These are phyloP conservation scores for Penicillium brasilianum DNA, from an alignment of 2,329 filamentous ascomycete species.

Conservation along the genomic window DNA sequence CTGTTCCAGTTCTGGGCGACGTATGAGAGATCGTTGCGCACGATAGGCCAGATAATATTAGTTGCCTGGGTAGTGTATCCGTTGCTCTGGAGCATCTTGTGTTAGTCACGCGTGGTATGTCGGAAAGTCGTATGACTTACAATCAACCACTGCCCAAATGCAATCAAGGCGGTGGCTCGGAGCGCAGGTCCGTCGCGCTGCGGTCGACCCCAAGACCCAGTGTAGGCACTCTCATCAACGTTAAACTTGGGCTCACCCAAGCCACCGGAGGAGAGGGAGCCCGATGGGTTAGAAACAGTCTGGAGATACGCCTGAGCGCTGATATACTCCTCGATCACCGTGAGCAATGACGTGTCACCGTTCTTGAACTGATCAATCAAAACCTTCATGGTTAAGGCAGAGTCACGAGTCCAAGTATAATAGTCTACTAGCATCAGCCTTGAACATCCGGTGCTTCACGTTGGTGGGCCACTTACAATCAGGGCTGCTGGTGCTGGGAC, in stretches of 20 bases:
- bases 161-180: constrained; percentile 73
- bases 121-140: constrained; percentile 19
- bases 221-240: constrained; percentile 67
- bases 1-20: constrained; percentile 60
- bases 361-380: constrained; percentile 69
- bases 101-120: constrained; percentile 8
- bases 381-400: constrained; percentile 71
- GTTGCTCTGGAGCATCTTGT: constrained; percentile 50
- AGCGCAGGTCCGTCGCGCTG: constrained; percentile 81
- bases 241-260: constrained; percentile 77
- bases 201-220: constrained; percentile 72
- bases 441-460: not conserved
- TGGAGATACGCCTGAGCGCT: constrained; percentile 70
- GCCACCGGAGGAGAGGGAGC: constrained; percentile 55
- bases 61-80: constrained; percentile 59
- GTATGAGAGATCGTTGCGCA: constrained; percentile 76
- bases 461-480: constrained; percentile 51
- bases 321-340: constrained; percentile 70
- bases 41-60: constrained; percentile 71
- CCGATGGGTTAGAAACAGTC: constrained; percentile 71
- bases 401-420: constrained; percentile 79
- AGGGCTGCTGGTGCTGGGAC: constrained; percentile 59
- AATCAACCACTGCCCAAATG: constrained; percentile 74
- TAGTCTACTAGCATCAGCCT: constrained; percentile 60
- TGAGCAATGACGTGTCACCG: constrained; percentile 64